A percentile compares a stretch with the other conserved stretches of the same genome.
Conservation (phyloP, 2,329 filamentous ascomycete genomes). For the Periconia sp. region DNA sequence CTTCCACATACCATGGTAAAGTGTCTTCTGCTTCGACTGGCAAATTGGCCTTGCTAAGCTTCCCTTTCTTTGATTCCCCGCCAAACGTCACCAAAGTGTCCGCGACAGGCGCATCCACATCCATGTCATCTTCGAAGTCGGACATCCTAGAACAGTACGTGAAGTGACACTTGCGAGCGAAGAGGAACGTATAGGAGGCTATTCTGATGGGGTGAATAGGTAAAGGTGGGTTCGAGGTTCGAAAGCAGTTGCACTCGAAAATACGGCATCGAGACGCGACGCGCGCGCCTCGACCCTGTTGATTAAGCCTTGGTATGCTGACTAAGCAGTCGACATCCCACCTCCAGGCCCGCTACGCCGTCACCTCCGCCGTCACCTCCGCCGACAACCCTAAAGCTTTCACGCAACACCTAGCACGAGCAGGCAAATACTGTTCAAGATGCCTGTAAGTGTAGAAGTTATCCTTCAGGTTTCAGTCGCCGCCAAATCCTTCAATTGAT, state of each 20-base stretch:
- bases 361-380: conserved; percentile 41
- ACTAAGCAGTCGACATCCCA: conserved; percentile 30
- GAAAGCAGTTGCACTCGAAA: too few species aligned
- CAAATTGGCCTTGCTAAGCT: conserved; percentile 88
- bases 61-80: conserved; percentile 81
- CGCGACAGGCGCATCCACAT: conserved; percentile 64
- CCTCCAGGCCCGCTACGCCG: conserved; percentile 19
- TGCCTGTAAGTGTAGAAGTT: conserved; percentile 56
- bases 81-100: conserved; percentile 69
- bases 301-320: conserved; percentile 29
- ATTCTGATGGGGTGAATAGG: too few species aligned
- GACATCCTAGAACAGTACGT: conserved; percentile 54
- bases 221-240: too few species aligned
- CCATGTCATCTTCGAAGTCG: conserved; percentile 69
- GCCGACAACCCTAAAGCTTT: conserved; percentile 26
- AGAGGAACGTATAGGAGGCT: too few species aligned
- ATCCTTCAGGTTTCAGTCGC: background rate
- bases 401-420: conserved; percentile 16
- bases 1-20: conserved; percentile 74
- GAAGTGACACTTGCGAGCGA: too few species aligned
- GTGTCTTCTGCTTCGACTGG: conserved; percentile 94
- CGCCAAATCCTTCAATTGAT: too few species aligned
- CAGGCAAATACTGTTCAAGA: conserved; percentile 40
- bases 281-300: conserved; percentile 43
- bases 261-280: conserved; percentile 19